phyloP scores from a whole-genome alignment of 176 grass and related monocot genomes.

The Carex kokanica region DNA sequence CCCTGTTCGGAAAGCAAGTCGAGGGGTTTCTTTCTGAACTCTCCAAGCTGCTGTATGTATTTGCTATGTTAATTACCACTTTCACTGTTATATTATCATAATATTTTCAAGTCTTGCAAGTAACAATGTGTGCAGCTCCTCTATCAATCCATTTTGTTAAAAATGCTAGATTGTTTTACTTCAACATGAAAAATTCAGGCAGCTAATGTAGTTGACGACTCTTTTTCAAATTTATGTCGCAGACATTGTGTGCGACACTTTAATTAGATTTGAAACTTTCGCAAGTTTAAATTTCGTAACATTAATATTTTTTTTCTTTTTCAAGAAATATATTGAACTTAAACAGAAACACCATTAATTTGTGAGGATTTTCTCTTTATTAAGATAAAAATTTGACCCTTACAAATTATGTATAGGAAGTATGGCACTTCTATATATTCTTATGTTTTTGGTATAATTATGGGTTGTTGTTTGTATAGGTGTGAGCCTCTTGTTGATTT shows the following conservation, averaged over 20 bases:
- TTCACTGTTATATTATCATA: not conserved
- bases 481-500: slow-evolving; percentile 57
- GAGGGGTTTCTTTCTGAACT: slow-evolving; percentile 47
- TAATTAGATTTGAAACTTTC: not conserved
- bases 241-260: not conserved
- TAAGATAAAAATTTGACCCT: not conserved
- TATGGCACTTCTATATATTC: not conserved
- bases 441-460: not conserved
- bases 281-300: not conserved
- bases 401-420: not conserved
- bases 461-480: slow-evolving; percentile 29
- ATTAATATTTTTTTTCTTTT: too few relatives aligned
- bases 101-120: not conserved
- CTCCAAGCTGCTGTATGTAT: slow-evolving; percentile 43
- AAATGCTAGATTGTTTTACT: not conserved
- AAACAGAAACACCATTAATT: not conserved
- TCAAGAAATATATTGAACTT: not conserved
- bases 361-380: not conserved
- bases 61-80: not conserved
- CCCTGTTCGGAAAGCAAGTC: slow-evolving; percentile 57
- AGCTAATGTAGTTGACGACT: not conserved
- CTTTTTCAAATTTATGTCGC: not conserved
- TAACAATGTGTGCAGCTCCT: not conserved
- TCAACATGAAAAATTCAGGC: not conserved
- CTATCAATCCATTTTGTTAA: not conserved